Evolutionary conservation across 345 rosid genomes (phyloP).

Genomic region (Eucalyptus decipiens): DNA sequence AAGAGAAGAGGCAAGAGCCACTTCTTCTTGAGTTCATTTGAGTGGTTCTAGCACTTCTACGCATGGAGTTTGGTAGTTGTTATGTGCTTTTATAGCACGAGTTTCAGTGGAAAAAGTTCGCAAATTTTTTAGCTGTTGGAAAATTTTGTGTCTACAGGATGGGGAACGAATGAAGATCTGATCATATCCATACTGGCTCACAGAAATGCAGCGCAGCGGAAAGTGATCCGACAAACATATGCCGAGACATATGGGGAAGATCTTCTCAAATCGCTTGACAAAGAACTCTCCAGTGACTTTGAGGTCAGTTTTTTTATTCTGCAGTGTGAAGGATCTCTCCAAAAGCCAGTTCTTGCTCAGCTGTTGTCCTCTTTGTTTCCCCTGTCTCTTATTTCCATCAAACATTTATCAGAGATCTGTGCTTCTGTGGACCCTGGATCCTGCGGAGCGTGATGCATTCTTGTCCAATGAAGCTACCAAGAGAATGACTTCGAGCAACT

Average conservation of each 20-base stretch:
- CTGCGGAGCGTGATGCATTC: slow-evolving; percentile 71
- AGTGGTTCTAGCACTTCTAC: neutral
- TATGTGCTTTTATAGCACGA: too few species aligned
- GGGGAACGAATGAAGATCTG: slow-evolving; percentile 80
- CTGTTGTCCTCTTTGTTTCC: neutral
- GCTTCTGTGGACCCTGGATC: slow-evolving; percentile 58
- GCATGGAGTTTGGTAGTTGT: neutral
- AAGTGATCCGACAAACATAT: slow-evolving; percentile 40
- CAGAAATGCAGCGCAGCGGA: slow-evolving; percentile 65
- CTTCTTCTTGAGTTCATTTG: neutral
- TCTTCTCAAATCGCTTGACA: slow-evolving; percentile 59
- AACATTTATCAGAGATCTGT: slow-evolving; percentile 37
- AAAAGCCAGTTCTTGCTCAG: neutral
- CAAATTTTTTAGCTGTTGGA: neutral
- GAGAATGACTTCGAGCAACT: slow-evolving; percentile 55
- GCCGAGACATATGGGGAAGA: slow-evolving; percentile 57
- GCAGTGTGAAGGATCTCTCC: neutral
- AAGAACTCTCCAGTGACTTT: slow-evolving; percentile 79
- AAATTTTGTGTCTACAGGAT: slow-evolving; percentile 34
- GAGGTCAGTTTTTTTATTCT: slow-evolving; percentile 37
- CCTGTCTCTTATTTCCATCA: neutral
- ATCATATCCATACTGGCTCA: slow-evolving; percentile 81
- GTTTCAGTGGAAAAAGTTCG: neutral
- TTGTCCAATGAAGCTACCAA: slow-evolving; percentile 72
- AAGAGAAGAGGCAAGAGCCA: neutral